phyloP scores from a whole-genome alignment of 768 basidiomycete genomes.

The Coprinopsis sp. region DNA sequence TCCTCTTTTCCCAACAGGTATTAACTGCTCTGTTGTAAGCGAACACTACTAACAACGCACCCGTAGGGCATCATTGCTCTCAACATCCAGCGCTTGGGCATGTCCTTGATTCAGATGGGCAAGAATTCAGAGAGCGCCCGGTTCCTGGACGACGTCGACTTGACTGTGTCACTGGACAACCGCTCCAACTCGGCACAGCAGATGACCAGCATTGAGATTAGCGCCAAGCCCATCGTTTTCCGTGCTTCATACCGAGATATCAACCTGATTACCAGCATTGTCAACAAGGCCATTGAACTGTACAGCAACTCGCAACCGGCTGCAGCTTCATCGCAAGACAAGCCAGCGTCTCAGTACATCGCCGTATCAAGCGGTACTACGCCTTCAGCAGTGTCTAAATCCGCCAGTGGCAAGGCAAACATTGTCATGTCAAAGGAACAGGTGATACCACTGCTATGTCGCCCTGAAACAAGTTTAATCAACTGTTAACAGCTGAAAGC shows the following conservation, averaged over 20 bases:
- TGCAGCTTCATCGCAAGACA: conserved; percentile 7
- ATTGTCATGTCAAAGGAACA: conserved; percentile 72
- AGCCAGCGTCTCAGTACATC: not conserved
- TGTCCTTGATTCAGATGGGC: conserved; percentile 92
- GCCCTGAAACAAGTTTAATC: not conserved
- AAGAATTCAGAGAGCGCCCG: conserved; percentile 75
- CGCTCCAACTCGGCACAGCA: conserved; percentile 66
- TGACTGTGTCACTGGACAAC: conserved; percentile 83
- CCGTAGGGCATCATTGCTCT: conserved; percentile 74
- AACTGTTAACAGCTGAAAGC: conserved; percentile 61
- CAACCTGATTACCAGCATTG: conserved; percentile 77
- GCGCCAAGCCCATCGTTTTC: conserved; percentile 78
- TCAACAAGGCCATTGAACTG: conserved; percentile 83
- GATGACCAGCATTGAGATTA: conserved; percentile 80
- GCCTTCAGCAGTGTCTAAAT: not conserved
- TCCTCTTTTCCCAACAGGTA: conserved; percentile 90
- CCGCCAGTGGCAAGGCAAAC: conserved; percentile 33
- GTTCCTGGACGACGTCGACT: conserved; percentile 89
- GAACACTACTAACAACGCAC: conserved; percentile 5
- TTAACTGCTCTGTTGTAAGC: not conserved
- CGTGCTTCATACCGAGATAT: conserved; percentile 96
- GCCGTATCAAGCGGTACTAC: conserved; percentile 1
- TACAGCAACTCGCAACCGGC: conserved; percentile 42
- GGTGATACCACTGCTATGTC: conserved; percentile 34
- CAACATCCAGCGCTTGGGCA: conserved; percentile 77